phyloP scores from a whole-genome alignment of 805 yeast genomes.

The Candida oleophila region DNA sequence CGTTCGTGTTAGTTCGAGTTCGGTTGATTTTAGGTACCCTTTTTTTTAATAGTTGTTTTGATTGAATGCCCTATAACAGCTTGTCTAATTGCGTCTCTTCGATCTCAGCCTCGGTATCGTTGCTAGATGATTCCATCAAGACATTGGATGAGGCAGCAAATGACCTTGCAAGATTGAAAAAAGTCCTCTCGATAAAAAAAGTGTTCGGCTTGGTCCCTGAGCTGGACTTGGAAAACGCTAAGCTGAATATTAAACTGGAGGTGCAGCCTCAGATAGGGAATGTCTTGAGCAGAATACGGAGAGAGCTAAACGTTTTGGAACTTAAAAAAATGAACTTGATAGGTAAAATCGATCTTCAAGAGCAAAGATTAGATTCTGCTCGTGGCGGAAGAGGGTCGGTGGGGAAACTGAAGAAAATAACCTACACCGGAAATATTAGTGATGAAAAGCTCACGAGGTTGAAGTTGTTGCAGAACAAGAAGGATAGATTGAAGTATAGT shows the following conservation, averaged over 20 bases:
- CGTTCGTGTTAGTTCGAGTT: no score
- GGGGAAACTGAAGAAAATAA: slow-evolving; percentile 6
- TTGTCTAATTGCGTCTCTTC: slow-evolving; percentile 27
- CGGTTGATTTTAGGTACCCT: background rate
- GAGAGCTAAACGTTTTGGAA: slow-evolving; percentile 31
- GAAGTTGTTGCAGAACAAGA: slow-evolving; percentile 40
- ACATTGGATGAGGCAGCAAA: slow-evolving; percentile 34
- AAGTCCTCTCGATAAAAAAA: slow-evolving; percentile 42
- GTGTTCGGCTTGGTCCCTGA: slow-evolving; percentile 55
- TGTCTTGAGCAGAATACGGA: slow-evolving; percentile 28
- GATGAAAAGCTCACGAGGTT: slow-evolving; percentile 37
- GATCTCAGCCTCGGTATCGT: slow-evolving; percentile 30
- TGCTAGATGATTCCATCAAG: slow-evolving; percentile 31
- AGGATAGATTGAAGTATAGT: slow-evolving; percentile 42
- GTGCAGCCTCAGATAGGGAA: slow-evolving; percentile 42
- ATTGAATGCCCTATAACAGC: slow-evolving; percentile 9
- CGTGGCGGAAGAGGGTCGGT: slow-evolving; percentile 6
- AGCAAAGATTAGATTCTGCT: slow-evolving; percentile 29
- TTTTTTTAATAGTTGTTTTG: background rate
- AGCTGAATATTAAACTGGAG: slow-evolving; percentile 31
- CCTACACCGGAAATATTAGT: slow-evolving; percentile 21
- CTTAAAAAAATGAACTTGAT: slow-evolving; percentile 30
- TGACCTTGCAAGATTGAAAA: slow-evolving; percentile 39
- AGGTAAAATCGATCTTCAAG: slow-evolving; percentile 41
- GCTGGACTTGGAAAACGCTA: slow-evolving; percentile 42